These are phyloP conservation scores for Avicennia marina DNA, from an alignment of 257 asterid genomes.

Conservation along the genomic window DNA sequence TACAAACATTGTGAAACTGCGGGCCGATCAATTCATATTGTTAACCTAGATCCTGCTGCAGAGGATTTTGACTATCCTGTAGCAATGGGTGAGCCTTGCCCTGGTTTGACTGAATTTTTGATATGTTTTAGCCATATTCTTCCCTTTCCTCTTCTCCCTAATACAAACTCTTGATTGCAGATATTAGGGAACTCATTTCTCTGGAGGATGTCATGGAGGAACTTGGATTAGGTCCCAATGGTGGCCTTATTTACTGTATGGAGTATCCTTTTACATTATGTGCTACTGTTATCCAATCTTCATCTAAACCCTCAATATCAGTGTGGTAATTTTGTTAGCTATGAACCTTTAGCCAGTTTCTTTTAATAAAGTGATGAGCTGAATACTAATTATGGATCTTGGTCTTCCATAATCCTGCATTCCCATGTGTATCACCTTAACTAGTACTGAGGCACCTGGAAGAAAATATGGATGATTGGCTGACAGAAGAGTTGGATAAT, in stretches of 20 bases:
- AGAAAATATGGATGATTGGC: constrained; percentile 93
- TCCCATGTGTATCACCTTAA: constrained; percentile 51
- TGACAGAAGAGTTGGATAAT: constrained; percentile 85
- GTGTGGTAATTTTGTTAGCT: background rate
- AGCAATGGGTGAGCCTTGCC: constrained; percentile 67
- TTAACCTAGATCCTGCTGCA: constrained; percentile 96
- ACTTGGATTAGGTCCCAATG: constrained; percentile 90
- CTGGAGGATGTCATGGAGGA: constrained; percentile 98
- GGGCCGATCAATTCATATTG: constrained; percentile 71
- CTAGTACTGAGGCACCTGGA: constrained; percentile 67
- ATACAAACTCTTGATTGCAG: constrained; percentile 33
- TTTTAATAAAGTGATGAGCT: constrained; percentile 1
- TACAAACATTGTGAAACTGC: constrained; percentile 73
- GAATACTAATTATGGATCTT: constrained; percentile 8
- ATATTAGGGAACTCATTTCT: constrained; percentile 77
- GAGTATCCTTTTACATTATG: constrained; percentile 67
- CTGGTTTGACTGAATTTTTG: background rate
- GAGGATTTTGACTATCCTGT: constrained; percentile 94
- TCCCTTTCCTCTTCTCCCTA: constrained; percentile 11
- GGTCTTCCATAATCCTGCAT: constrained; percentile 4
- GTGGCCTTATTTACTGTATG: constrained; percentile 97
- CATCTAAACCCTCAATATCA: background rate
- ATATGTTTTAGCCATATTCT: background rate
- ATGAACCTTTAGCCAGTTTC: background rate
- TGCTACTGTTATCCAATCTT: constrained; percentile 1